Base-by-base conservation (phyloP, 495 filamentous ascomycete genomes). In the Xylaria intraflava region DNA sequence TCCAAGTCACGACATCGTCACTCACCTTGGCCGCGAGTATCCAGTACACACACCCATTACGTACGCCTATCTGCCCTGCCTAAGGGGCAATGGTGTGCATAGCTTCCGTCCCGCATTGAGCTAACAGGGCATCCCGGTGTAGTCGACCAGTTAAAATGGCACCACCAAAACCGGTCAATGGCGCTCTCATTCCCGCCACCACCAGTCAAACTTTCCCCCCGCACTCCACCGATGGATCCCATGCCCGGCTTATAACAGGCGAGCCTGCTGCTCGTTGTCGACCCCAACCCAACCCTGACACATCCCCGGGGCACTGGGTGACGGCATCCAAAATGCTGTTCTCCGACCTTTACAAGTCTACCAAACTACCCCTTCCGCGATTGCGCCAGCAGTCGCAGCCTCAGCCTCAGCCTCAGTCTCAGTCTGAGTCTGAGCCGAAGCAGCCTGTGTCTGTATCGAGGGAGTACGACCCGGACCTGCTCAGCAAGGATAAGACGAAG, bases 401-500 rank as follows among this genome's bases (percentile, higher is more conserved):
- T 3, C n/a, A 29, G 4, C 4, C 4, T 29, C 27, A 29, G 27
- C 9, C 27, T 9, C 4, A 9, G 27, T n/a, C n/a, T n/a, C 27
- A 29, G 9, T 29, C 35, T 17, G 35, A 38, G n/a, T 5, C n/a
- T n/a, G n/a, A 16, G 35, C 17, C 35, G 3, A 16, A 11, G n/a
- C 59, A 68, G 16, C 49, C 59, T 29, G 30, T 33, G 27, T 41
- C 33, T 42, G 60, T 36, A 50, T 49, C 22, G 53, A 36, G 45
- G 43, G 70, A 78, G 41, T 69, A 78, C 57, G 75, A 80, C 46
- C 72, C 74, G 26, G 78, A 82, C 59, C 70, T 82, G 6, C 58
- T 78, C 35, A 76, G 74, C 55, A 69, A 65, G 53, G 79, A 83
- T 65, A 81, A 80, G 61, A 46, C 63, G 23, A 74, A 72, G 65